Percentiles rank a stretch among this genome's conserved stretches.
These are phyloP conservation scores for Yamadazyma takamatsuzukensis DNA, from an alignment of 805 yeast genomes.

Conservation along the genomic window DNA sequence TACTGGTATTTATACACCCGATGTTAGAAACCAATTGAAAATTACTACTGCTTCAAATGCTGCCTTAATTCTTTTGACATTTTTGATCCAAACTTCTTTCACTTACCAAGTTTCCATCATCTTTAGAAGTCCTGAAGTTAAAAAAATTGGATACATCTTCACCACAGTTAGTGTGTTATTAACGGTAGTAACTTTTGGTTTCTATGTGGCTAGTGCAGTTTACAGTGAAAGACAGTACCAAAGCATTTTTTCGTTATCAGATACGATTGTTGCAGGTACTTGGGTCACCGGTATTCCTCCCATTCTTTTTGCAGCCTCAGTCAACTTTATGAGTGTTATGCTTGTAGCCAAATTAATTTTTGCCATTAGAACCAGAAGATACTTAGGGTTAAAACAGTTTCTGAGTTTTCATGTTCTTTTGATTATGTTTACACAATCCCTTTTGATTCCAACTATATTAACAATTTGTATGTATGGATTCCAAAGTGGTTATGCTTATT, in stretches of 20 bases:
- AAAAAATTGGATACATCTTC: conserved; percentile 35
- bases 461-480: conserved; percentile 48
- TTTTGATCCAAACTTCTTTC: conserved; percentile 61
- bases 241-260: conserved; percentile 7
- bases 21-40: conserved; percentile 33
- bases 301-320: conserved; percentile 66
- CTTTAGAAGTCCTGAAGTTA: conserved; percentile 56
- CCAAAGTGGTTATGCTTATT: conserved; percentile 1
- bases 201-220: conserved; percentile 55
- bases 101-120: conserved; percentile 70
- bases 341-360: conserved; percentile 59
- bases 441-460: conserved; percentile 72
- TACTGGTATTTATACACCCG: conserved; percentile 25
- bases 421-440: conserved; percentile 78
- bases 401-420: conserved; percentile 76
- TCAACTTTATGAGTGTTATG: conserved; percentile 58
- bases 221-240: conserved; percentile 36
- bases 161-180: conserved; percentile 38
- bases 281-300: conserved; percentile 52
- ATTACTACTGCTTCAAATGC: conserved; percentile 61
- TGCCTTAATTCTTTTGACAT: conserved; percentile 56
- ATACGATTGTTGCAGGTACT: conserved; percentile 5
- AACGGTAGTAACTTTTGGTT: conserved; percentile 43
- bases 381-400: conserved; percentile 76
- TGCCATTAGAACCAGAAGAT: conserved; percentile 72